Evolutionary conservation across 805 yeast genomes (phyloP).

Genomic region (Wickerhamiella sergipiensis): DNA sequence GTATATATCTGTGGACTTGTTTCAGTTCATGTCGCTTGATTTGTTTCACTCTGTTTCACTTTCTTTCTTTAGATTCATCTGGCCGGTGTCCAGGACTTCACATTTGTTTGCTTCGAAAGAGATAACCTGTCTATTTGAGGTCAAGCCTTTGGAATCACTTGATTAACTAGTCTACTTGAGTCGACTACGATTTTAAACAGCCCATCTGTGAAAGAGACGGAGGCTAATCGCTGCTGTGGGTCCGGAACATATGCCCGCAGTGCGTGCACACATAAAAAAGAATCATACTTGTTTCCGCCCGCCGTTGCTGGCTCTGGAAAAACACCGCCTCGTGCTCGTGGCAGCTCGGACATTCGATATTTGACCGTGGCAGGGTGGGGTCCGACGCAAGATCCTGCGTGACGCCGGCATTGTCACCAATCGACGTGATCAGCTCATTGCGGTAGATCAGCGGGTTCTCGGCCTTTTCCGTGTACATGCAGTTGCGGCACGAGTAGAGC

Average conservation of each 20-base stretch:
- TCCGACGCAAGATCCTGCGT: conserved; percentile 91
- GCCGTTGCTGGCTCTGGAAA: conserved; percentile 89
- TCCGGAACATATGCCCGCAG: conserved; percentile 59
- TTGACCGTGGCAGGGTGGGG: conserved; percentile 95
- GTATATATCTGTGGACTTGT: background rate
- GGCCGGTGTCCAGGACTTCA: too few relatives aligned
- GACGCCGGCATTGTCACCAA: conserved; percentile 92
- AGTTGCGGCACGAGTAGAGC: conserved; percentile 86
- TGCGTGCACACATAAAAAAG: conserved; percentile 82
- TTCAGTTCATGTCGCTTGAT: background rate
- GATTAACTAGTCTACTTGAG: too few relatives aligned
- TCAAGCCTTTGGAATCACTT: too few relatives aligned
- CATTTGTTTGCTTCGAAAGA: too few relatives aligned
- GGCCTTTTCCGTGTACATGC: conserved; percentile 86
- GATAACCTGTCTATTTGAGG: too few relatives aligned
- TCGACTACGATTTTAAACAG: too few relatives aligned
- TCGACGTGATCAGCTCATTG: conserved; percentile 81
- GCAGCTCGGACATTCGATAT: conserved; percentile 86
- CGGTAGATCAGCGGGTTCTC: conserved; percentile 73
- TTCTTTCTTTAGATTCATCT: too few relatives aligned
- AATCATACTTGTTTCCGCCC: conserved; percentile 87
- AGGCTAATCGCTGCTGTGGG: background rate
- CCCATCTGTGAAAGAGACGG: background rate
- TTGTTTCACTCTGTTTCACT: too few relatives aligned
- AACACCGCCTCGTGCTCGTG: conserved; percentile 83